These are phyloP conservation scores for Diaporthe longicolla DNA, from an alignment of 2,329 filamentous ascomycete species.

Conservation along the genomic window DNA sequence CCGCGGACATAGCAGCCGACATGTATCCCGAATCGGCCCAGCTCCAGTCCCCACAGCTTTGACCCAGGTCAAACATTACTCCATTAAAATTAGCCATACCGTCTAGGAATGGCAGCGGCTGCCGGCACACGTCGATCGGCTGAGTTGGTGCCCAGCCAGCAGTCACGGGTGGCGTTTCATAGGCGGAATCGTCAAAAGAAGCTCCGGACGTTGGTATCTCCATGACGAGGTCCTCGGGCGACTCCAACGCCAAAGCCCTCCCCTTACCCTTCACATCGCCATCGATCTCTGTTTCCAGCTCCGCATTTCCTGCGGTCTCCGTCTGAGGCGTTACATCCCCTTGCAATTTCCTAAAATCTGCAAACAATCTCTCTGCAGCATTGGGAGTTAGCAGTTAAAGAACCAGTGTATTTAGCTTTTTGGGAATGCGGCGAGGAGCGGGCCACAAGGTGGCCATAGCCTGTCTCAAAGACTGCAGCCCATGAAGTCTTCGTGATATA, in stretches of 20 bases:
- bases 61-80: constrained; percentile 10
- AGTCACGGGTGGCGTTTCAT: not conserved
- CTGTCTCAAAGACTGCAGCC: too few species aligned
- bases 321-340: not conserved
- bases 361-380: constrained; percentile 36
- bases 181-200: not conserved
- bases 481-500: too few species aligned
- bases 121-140: constrained; percentile 18
- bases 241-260: not conserved
- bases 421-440: too few species aligned
- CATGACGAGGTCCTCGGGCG: not conserved
- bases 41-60: constrained; percentile 10
- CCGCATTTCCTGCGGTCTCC: not conserved
- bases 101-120: constrained; percentile 8
- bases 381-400: too few species aligned
- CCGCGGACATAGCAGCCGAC: constrained; percentile 13
- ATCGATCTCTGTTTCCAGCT: too few species aligned
- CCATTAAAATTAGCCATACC: constrained; percentile 3
- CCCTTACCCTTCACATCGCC: constrained; percentile 11
- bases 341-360: constrained; percentile 36
- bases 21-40: constrained; percentile 31
- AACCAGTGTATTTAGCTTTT: too few species aligned
- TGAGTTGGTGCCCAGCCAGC: constrained; percentile 6
- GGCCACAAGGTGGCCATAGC: too few species aligned
- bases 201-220: not conserved